Base-by-base conservation (phyloP, 495 filamentous ascomycete genomes). In the Sphaerosporella brunnea region DNA sequence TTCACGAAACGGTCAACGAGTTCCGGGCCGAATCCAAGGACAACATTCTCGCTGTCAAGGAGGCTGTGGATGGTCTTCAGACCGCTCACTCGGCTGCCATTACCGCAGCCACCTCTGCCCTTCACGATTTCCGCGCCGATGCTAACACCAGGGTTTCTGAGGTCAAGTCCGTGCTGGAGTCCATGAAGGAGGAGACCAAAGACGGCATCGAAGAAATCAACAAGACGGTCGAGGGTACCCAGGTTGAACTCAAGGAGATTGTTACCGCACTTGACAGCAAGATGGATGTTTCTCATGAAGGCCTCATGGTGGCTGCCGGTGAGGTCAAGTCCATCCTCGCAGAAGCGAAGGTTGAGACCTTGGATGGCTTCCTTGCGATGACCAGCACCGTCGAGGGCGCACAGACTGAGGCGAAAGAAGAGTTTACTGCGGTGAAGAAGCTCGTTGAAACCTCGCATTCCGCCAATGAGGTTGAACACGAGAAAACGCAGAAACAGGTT, bases 141-240 rank as follows among this genome's bases (percentile, higher is more conserved):
- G 67, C 66, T 45, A 73, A 69, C 47, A 68, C 70, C 44, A 71
- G 69, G 2, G 68, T 73, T 4, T 68, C 69, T 18, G 82, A 80
- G 51, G 65, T 94, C 26, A 85, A 84, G 57, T 79, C 86, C 51
- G 68, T 93, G 34, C 76, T 81, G 47, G 82, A 93, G 48, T 70
- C 74, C 1, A 73, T 93, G 53, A 86, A 78, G 56, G 62, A 70
- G 0, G 87, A 90, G 51, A 69, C 74, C 3, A 83, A 88, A 52
- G 80, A 92, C 59, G 78, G 81, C 47, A 69, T 90, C 49, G 75
- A 80, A 34, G 67, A 75, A 44, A 74, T 83, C 32, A 84, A 93
- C 60, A 84, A 84, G 51, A 73, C 76, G 2, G 74, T 93, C 16
- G 82, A 82, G 41, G 76, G 73, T 37, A 69, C 94, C 0, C 82